Evolutionary conservation across 106 monocot species (phyloP).

Genomic region (Dioscorea zingiberensis): DNA sequence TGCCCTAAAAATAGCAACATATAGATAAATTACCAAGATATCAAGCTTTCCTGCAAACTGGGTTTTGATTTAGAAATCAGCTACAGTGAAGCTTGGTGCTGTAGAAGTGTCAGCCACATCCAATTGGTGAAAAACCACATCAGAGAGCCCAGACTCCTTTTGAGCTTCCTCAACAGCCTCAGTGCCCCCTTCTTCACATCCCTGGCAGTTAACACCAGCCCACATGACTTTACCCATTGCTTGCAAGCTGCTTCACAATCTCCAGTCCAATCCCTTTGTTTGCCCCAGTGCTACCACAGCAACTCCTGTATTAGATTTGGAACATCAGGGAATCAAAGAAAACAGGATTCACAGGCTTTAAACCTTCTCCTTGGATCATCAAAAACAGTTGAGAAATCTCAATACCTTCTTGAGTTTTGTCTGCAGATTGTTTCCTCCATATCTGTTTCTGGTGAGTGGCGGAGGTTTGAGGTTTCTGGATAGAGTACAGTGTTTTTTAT

Average conservation of each 20-base stretch:
- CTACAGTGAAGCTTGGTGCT: too few relatives aligned
- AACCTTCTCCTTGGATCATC: too few relatives aligned
- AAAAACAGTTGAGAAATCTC: too few relatives aligned
- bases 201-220: background rate
- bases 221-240: background rate
- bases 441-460: too few relatives aligned
- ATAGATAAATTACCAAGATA: slow-evolving; percentile 4
- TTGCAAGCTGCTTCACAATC: background rate
- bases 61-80: slow-evolving; percentile 3
- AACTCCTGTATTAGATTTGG: too few relatives aligned
- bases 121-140: slow-evolving; percentile 18
- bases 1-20: background rate
- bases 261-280: background rate
- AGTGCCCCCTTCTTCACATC: background rate
- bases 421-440: too few relatives aligned
- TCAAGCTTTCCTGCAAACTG: slow-evolving; percentile 16
- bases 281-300: background rate
- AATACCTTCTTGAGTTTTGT: too few relatives aligned
- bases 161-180: slow-evolving; percentile 9
- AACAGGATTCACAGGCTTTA: too few relatives aligned
- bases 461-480: too few relatives aligned
- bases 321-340: background rate
- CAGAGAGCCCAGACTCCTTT: slow-evolving; percentile 1
- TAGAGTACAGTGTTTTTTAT: too few relatives aligned
- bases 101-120: slow-evolving; percentile 7